Evolutionary conservation across 371 early-diverging fungal genomes (phyloP).

Genomic region (Circinella minor): DNA sequence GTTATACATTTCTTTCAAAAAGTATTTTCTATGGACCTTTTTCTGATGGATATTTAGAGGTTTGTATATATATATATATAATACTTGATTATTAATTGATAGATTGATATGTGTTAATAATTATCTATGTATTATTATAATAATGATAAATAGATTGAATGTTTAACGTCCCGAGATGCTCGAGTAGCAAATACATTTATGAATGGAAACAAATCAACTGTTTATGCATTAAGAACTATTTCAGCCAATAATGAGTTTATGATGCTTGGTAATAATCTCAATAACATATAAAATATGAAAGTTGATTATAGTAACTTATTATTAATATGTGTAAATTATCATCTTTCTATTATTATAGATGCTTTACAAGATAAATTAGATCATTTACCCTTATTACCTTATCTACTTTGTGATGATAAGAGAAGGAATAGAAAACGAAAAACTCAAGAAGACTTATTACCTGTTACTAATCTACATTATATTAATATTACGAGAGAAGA

Average conservation of each 20-base stretch:
- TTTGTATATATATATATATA: conserved; percentile 22
- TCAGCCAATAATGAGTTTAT: conserved; percentile 75
- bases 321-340: neutral
- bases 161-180: conserved; percentile 52
- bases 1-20: conserved; percentile 55
- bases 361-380: conserved; percentile 51
- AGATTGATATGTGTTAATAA: neutral
- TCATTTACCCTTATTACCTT: conserved; percentile 53
- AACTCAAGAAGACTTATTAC: conserved; percentile 9
- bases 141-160: conserved; percentile 33
- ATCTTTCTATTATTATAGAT: conserved; percentile 34
- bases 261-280: conserved; percentile 59
- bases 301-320: neutral
- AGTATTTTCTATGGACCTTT: conserved; percentile 68
- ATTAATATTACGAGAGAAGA: conserved; percentile 48
- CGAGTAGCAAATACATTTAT: conserved; percentile 34
- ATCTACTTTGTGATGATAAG: conserved; percentile 22
- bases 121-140: neutral
- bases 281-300: neutral
- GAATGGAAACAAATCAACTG: conserved; percentile 15
- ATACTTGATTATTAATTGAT: neutral
- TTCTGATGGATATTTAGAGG: conserved; percentile 55
- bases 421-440: conserved; percentile 19
- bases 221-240: conserved; percentile 69
- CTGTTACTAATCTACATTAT: conserved; percentile 27